These are phyloP conservation scores for Crithidia fasciculata DNA, from an alignment of 208 protist genomes.

Conservation along the genomic window DNA sequence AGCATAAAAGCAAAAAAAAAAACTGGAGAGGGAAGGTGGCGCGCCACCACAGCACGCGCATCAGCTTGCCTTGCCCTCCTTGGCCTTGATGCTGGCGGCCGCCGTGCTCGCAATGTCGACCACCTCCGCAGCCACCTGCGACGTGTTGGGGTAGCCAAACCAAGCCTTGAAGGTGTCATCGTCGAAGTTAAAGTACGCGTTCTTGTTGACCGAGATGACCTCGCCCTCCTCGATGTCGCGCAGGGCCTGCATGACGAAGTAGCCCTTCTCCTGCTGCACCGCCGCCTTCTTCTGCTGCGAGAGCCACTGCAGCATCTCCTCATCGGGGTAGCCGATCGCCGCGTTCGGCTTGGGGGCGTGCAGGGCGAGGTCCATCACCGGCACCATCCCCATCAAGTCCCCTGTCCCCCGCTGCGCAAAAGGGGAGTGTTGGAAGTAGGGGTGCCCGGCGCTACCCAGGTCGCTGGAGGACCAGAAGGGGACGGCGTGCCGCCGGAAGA, in stretches of 20 bases:
- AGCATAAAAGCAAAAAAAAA: background rate
- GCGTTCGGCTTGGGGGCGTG: conserved; percentile 86
- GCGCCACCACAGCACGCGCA: background rate
- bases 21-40: background rate
- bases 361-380: conserved; percentile 83
- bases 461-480: conserved; percentile 80
- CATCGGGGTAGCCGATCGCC: conserved; percentile 82
- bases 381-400: conserved; percentile 86
- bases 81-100: conserved; percentile 3
- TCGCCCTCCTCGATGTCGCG: conserved; percentile 83
- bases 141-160: conserved; percentile 84
- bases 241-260: conserved; percentile 90
- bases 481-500: conserved; percentile 85
- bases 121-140: conserved; percentile 46
- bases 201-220: conserved; percentile 84
- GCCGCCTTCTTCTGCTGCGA: conserved; percentile 69
- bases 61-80: conserved; percentile 16
- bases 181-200: conserved; percentile 90
- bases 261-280: conserved; percentile 58
- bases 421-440: conserved; percentile 69
- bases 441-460: conserved; percentile 65
- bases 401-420: conserved; percentile 50
- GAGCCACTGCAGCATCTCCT: conserved; percentile 87
- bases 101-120: conserved; percentile 1
- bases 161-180: conserved; percentile 85